Percentiles rank a stretch among this genome's conserved stretches.
phyloP scores from a whole-genome alignment of 1,284 basidiomycete species.

The Xanthoconium separans region DNA sequence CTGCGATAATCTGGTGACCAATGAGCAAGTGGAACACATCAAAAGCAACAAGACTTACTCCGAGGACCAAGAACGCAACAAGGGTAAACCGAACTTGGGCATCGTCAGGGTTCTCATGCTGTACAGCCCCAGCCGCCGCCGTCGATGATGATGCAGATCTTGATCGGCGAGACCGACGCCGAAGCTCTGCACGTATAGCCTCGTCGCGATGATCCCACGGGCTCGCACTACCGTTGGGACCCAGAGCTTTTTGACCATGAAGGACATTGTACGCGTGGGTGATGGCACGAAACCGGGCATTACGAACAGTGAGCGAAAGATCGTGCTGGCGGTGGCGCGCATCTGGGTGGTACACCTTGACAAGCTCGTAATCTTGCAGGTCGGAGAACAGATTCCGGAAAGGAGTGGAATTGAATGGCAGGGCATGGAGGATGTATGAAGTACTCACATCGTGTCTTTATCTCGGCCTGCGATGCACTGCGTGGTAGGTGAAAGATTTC shows the following conservation, averaged over 20 bases:
- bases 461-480: conserved; percentile 42
- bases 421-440: not conserved
- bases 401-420: not conserved
- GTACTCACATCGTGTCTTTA: conserved; percentile 48
- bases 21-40: not conserved
- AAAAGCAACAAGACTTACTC: conserved; percentile 11
- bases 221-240: not conserved
- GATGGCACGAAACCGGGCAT: conserved; percentile 49
- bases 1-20: conserved; percentile 10
- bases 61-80: conserved; percentile 12
- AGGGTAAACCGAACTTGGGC: conserved; percentile 16
- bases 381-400: not conserved
- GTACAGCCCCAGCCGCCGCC: not conserved
- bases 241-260: conserved; percentile 2
- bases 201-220: conserved; percentile 22
- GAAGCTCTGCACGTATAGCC: conserved; percentile 40
- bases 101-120: not conserved
- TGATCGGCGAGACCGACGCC: conserved; percentile 31
- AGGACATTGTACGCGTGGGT: conserved; percentile 49
- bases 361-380: conserved; percentile 50
- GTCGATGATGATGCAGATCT: conserved; percentile 1
- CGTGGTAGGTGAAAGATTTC: conserved; percentile 53
- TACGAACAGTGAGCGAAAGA: conserved; percentile 35
- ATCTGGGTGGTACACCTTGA: conserved; percentile 53
- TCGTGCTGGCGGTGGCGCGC: conserved; percentile 34